phyloP scores from a whole-genome alignment of 2,329 filamentous ascomycete genomes.

The Nothophoma quercina region DNA sequence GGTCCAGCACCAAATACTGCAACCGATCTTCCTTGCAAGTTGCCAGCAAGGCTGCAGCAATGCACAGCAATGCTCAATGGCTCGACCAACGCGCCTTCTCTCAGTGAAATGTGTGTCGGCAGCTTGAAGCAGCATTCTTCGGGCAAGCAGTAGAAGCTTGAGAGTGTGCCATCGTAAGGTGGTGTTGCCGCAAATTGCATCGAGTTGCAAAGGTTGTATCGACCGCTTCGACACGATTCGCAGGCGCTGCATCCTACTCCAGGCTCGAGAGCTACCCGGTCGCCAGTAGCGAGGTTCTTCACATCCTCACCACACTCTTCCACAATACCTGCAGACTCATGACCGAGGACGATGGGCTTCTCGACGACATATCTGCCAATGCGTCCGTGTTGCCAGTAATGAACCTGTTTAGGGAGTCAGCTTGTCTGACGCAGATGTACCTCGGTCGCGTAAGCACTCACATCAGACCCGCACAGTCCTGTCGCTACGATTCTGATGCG shows the following conservation, averaged over 20 bases:
- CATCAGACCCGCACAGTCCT: conserved; percentile 78
- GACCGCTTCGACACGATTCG: conserved; percentile 24
- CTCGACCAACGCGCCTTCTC: conserved; percentile 38
- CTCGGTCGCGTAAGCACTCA: conserved; percentile 11
- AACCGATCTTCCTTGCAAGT: conserved; percentile 18
- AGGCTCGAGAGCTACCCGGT: conserved; percentile 40
- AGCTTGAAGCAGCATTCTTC: conserved; percentile 39
- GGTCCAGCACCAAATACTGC: conserved; percentile 26
- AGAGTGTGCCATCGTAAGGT: conserved; percentile 35
- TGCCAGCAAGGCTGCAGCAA: conserved; percentile 52
- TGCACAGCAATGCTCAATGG: conserved; percentile 38
- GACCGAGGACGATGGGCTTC: conserved; percentile 37
- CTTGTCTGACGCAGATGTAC: background rate
- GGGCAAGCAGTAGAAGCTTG: conserved; percentile 33
- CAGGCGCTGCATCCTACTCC: conserved; percentile 33
- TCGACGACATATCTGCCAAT: conserved; percentile 34
- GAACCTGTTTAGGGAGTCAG: conserved; percentile 6
- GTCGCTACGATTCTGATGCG: conserved; percentile 81
- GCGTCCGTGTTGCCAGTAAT: conserved; percentile 35
- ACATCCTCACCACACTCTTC: conserved; percentile 31
- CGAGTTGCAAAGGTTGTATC: conserved; percentile 35
- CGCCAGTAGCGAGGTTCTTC: conserved; percentile 31
- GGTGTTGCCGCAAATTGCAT: conserved; percentile 36
- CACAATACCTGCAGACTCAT: conserved; percentile 38
- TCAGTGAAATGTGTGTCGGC: conserved; percentile 30